phyloP scores from a whole-genome alignment of 768 basidiomycete genomes.

The Agaricus sinodeliciosus region DNA sequence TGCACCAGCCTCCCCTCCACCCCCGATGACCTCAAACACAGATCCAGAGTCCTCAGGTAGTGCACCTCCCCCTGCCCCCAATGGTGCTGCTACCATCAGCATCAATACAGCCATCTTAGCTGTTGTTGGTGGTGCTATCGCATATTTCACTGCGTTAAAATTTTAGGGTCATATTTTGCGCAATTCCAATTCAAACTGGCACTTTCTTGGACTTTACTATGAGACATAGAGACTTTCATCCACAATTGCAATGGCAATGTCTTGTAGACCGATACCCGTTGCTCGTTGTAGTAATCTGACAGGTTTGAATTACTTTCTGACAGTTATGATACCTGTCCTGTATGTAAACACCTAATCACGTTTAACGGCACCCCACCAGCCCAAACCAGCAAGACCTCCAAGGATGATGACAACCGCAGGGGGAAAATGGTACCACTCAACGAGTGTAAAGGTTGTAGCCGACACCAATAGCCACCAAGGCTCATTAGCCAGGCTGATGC shows the following conservation, averaged over 20 bases:
- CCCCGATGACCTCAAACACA: conserved; percentile 12
- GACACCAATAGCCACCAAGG: conserved; percentile 45
- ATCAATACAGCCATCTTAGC: conserved; percentile 22
- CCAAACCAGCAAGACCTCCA: conserved; percentile 34
- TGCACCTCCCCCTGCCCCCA: conserved; percentile 16
- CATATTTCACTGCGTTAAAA: conserved; percentile 7
- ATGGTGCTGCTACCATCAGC: conserved; percentile 16
- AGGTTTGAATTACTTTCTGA: neutral
- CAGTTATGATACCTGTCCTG: neutral
- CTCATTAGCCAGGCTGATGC: conserved; percentile 27
- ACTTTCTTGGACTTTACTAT: conserved; percentile 3
- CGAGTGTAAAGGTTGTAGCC: conserved; percentile 30
- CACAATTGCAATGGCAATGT: neutral
- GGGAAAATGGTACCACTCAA: conserved; percentile 33
- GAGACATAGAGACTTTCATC: neutral
- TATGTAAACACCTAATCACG: neutral
- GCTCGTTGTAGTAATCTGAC: neutral
- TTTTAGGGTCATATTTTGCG: neutral
- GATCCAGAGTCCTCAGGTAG: conserved; percentile 12
- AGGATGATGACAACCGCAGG: conserved; percentile 32
- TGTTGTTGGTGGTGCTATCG: conserved; percentile 18
- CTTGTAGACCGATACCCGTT: neutral
- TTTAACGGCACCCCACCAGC: conserved; percentile 34
- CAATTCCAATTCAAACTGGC: neutral
- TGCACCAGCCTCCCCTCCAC: neutral